Evolutionary conservation across 202 grass and related monocot species (phyloP), one percentile per base, ranked within the genome.

Genomic region (Tripidium arundinaceum): DNA sequence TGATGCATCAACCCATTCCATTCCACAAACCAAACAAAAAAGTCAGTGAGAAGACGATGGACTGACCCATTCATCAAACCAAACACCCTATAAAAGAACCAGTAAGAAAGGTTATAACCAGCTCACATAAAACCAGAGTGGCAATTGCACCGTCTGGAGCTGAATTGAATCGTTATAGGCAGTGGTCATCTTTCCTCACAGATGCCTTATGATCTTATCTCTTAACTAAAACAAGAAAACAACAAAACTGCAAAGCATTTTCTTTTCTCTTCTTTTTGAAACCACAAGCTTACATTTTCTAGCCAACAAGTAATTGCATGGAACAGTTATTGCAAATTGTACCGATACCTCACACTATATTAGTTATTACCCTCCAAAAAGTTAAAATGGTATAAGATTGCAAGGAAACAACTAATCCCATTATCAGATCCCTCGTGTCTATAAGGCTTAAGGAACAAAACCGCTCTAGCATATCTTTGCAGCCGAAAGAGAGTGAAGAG

Each of bases 401-500:
- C 26, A 71, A 49, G 16, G 3, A 31, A 71, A 31, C 42, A 29
- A 81, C 1, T 70, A 70, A 76, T 70, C 18, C 62, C 18, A 12
- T 4, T 18, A 25, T 10, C 3, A 76, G 41, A 41, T 72, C 26
- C 42, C 22, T 41, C 38, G 14, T 27, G 66, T 43, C 21, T 69
- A 26, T 10, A 29, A 70, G 7, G 41, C 41, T 70, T 27, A 76
- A 41, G 11, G 52, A 86, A 83, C 79, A 21, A 78, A 84, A 41
- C 13, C 10, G 14, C 68, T 54, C 9, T 12, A 74, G 39, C 49
- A 36, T 36, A 36, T 36, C 5, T 36, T 36, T 36, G 34, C 14
- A 76, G 24, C 39, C 19, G 0, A 18, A 24, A 69, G 18, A 54
- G 21, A 39, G 28, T 72, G 52, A 70, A 68, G 19, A 74, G 29